Percentiles rank a stretch among this genome's conserved stretches.
phyloP scores from a whole-genome alignment of 2,329 filamentous ascomycete genomes.

The Aphanocladium album region DNA sequence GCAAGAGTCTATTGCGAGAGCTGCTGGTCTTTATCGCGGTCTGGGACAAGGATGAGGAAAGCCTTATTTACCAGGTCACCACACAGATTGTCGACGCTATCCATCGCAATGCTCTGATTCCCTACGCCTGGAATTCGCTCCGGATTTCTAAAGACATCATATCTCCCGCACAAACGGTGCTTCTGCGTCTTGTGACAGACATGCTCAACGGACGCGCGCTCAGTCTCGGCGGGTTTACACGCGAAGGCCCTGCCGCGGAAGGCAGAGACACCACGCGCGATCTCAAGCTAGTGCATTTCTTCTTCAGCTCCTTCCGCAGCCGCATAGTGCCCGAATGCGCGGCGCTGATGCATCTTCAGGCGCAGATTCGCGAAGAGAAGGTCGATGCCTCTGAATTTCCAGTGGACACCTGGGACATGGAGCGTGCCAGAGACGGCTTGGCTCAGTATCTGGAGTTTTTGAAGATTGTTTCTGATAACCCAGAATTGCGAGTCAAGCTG shows the following conservation, averaged over 20 bases:
- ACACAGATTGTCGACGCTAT: slow-evolving; percentile 93
- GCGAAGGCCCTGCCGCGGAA: slow-evolving; percentile 37
- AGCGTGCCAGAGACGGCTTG: slow-evolving; percentile 89
- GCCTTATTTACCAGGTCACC: slow-evolving; percentile 94
- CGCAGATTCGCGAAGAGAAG: slow-evolving; percentile 74
- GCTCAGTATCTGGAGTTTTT: slow-evolving; percentile 94
- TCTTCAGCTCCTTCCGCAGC: slow-evolving; percentile 87
- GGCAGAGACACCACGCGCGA: slow-evolving; percentile 51
- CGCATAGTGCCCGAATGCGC: slow-evolving; percentile 92
- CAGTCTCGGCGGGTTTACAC: slow-evolving; percentile 34
- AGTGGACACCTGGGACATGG: slow-evolving; percentile 95
- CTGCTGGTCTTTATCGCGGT: slow-evolving; percentile 94
- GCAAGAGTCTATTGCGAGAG: slow-evolving; percentile 82
- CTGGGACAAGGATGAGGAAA: slow-evolving; percentile 91
- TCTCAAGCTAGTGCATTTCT: slow-evolving; percentile 71
- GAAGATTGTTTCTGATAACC: slow-evolving; percentile 79
- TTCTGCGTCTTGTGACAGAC: slow-evolving; percentile 84
- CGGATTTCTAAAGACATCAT: slow-evolving; percentile 94
- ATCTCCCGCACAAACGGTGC: slow-evolving; percentile 87
- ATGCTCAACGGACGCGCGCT: slow-evolving; percentile 63
- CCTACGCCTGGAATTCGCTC: slow-evolving; percentile 87
- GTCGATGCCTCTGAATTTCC: slow-evolving; percentile 83
- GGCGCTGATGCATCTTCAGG: slow-evolving; percentile 89
- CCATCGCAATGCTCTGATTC: slow-evolving; percentile 81
- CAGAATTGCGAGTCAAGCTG: slow-evolving; percentile 75